Conservation (phyloP, 2,329 filamentous ascomycete species). For the Reticulascus tulasneorum region DNA sequence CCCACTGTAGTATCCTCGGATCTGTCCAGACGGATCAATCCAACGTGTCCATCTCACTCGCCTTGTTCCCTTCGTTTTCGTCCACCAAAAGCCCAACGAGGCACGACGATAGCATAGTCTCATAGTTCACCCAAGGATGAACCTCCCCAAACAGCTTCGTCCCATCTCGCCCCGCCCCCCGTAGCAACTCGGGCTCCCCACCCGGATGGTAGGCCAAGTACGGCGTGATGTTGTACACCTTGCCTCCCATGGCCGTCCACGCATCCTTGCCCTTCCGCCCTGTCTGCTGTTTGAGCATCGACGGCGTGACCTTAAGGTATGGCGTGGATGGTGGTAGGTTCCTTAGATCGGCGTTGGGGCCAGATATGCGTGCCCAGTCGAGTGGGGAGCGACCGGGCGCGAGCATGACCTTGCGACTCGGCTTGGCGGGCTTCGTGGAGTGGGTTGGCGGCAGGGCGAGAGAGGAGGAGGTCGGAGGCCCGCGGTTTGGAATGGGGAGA, state of each 20-base stretch:
- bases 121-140: conserved; percentile 70
- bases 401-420: conserved; percentile 69
- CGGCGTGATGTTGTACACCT: conserved; percentile 90
- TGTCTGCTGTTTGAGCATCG: conserved; percentile 71
- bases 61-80: conserved; percentile 44
- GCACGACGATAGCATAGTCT: conserved; percentile 63
- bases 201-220: conserved; percentile 91
- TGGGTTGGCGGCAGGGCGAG: conserved; percentile 55
- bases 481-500: conserved; percentile 37
- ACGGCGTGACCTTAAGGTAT: conserved; percentile 74
- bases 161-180: conserved; percentile 58
- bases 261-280: conserved; percentile 81
- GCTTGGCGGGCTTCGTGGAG: conserved; percentile 47
- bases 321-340: conserved; percentile 48
- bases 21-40: conserved; percentile 43
- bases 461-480: conserved; percentile 26
- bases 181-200: conserved; percentile 68
- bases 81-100: conserved; percentile 60
- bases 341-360: conserved; percentile 63
- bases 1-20: too few species aligned
- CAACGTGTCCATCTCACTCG: conserved; percentile 55
- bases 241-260: conserved; percentile 85
- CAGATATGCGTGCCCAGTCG: conserved; percentile 84
- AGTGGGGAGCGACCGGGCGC: conserved; percentile 91
- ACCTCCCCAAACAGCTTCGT: conserved; percentile 62